Base-by-base conservation (phyloP, 805 yeast genomes). In the Barnettozyma wickerhamii region DNA sequence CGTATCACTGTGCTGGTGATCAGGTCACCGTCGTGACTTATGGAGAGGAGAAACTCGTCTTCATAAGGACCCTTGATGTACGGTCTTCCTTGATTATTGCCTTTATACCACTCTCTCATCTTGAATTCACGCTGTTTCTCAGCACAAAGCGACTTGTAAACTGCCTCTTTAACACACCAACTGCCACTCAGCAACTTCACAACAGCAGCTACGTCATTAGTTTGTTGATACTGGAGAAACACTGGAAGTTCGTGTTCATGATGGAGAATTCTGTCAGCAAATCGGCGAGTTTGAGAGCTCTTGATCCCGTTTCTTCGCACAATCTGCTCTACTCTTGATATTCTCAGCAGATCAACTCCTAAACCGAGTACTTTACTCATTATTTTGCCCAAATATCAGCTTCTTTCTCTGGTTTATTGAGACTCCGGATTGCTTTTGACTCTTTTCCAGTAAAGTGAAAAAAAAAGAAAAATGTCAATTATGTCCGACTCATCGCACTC, bases 121-220 rank as follows among this genome's bases (percentile, higher is more conserved):
- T 53, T 56, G 53, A 83, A 84, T 2, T 7, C 7, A n/a, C 37
- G 37, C 56, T 85, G 93, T 30, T 72, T 75, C 4, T 45, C 46
- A 1, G 50, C 38, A 35, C 69, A 74, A 42, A 85, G 57, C 0
- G 81, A 68, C 57, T 85, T 85, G 57, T 66, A 85, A 7, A 83
- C 53, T 1, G 93, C 90, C 51, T 85, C 95, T 49, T 85, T 85
- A 7, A 75, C 64, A 9, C 88, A 81, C 95, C 95, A 85, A 15
- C 74, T 50, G 1, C 78, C 76, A 1, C 86, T 74, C 15, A 84
- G 56, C 4, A 66, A 53, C 27, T 55, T 55, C 7, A 64, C 57
- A 30, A 66, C 56, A 7, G 52, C 46, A 1, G 50, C 54, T 1
- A 52, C 10, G n/a, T 64, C 56, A 7, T 53, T 30, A 3, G 29